Base-by-base conservation (phyloP, 2,329 filamentous ascomycete species). In the Claviceps sp. region DNA sequence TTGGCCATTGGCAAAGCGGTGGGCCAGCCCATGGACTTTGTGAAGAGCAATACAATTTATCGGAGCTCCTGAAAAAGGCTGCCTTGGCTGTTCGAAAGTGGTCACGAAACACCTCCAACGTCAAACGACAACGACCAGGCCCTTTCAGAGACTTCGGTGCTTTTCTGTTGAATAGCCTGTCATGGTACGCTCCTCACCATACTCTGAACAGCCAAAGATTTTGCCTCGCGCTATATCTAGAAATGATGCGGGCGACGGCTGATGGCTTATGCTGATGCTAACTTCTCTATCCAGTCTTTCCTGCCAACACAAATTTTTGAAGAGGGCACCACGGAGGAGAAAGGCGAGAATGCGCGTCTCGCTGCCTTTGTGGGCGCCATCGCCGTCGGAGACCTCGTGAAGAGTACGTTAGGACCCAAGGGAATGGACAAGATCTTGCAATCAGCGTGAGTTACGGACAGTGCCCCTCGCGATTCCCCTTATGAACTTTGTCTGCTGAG, bases 401-500 rank as follows among this genome's bases (percentile, higher is more conserved):
- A 98, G 79, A 95, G 88, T 69, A 97, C 93, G 11, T 74, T 98
- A 37, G 93, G 93, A 6, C 93, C 93, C 39, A 97, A 97, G 75
- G 93, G 93, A 61, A 97, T 97, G 90, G 93, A 97, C 77, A 96
- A 95, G 77, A 95, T 95, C 68, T 75, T 95, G 66, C 89, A 95
- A 70, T 95, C 89, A 68, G 90, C 88, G 86, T 93, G 81, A 58
- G 85, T 79, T 54, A 51, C 5, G 34, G 3, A 52, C 52, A 50
- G 52, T 47, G 53, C 46, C 20, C 20, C 50, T 54, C 49, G 6
- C 16, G 8, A 34, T 26, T 39, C 23, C 38, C 23, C 13, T 14
- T 6, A 2, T 6, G 2, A 5, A 5, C 22, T 29, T 16, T 23
- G 2, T 49, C 47, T 40, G 50, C 45, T 47, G 39, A 16, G 43